Evolutionary conservation across 1,284 basidiomycete genomes (phyloP), one percentile per base, ranked within the genome.

Genomic region (Meira miltonrushii): DNA sequence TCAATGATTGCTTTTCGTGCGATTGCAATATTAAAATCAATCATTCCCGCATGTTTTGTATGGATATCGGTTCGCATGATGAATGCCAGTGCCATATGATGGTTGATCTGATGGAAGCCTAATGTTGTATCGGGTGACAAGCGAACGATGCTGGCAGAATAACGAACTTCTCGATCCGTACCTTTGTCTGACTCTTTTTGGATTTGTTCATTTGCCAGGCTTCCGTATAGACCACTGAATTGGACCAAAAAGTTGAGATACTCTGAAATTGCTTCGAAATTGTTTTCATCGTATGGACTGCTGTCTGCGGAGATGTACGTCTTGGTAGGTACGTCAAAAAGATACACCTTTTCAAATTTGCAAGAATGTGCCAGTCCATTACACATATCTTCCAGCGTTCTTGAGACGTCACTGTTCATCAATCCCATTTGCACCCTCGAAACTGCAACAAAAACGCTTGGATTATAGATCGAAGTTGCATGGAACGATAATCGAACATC

Each of bases 301-400:
- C 88, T 87, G 75, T 98, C 94, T 6, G 92, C 92, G 1, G 92
- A 92, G 19, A 97, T 84, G 70, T 92, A 94, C 38, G 97, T 82
- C 55, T 90, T 84, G 17, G 90, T 90, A 5, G 84, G 84, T 3
- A 86, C 86, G 76, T 98, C 94, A 71, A 96, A 96, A 11, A 97
- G 79, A 78, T 93, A 96, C 0, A 90, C 89, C 78, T 95, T 96
- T 41, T 90, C 87, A 47, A 92, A 88, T 69, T 89, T 88, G 1
- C 89, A 92, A 62, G 91, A 90, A 87, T 92, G 72, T 50, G 49
- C 58, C 80, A 86, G 61, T 66, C 89, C 89, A 43, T 87, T 84
- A 68, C 87, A 88, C 72, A 91, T 88, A 8, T 88, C 83, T 69
- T 92, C 89, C 25, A 92, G 81, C 23, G 92, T 80, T 52, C 88